Evolutionary conservation across 495 filamentous ascomycete genomes (phyloP).

Genomic region (Poronia punctata): DNA sequence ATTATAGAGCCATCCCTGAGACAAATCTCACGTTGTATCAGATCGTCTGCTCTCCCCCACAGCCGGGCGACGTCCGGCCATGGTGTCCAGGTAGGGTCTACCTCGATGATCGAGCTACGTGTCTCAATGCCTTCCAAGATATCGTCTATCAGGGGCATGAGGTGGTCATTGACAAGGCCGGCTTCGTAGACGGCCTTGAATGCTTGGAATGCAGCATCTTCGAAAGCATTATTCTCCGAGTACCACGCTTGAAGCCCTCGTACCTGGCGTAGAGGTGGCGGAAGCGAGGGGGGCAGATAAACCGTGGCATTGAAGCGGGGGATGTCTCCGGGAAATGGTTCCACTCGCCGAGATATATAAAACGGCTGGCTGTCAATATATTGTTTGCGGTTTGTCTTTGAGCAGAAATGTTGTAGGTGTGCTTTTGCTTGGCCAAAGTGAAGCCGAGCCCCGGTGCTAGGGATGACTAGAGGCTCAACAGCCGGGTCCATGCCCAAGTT

Average conservation of each 20-base stretch:
- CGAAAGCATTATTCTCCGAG: slow-evolving; percentile 67
- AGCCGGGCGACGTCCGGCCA: slow-evolving; percentile 55
- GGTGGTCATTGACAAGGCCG: slow-evolving; percentile 69
- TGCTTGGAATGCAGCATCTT: slow-evolving; percentile 80
- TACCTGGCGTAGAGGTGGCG: slow-evolving; percentile 51
- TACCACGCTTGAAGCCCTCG: slow-evolving; percentile 51
- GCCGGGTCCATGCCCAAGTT: slow-evolving; percentile 38
- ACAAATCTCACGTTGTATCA: slow-evolving; percentile 25
- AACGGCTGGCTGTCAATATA: slow-evolving; percentile 48
- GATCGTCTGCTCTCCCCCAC: slow-evolving; percentile 34
- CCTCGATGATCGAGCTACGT: slow-evolving; percentile 41
- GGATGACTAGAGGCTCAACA: slow-evolving; percentile 36
- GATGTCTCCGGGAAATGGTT: slow-evolving; percentile 2
- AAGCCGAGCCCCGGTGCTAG: slow-evolving; percentile 58
- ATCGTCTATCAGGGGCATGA: slow-evolving; percentile 54
- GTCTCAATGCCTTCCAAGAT: slow-evolving; percentile 34
- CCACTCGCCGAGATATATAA: slow-evolving; percentile 32
- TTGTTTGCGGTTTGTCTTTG: slow-evolving; percentile 46
- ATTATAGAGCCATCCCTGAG: slow-evolving; percentile 24
- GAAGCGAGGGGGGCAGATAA: slow-evolving; percentile 64
- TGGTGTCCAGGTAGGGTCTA: slow-evolving; percentile 54
- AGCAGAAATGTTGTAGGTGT: slow-evolving; percentile 82
- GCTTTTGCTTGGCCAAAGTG: slow-evolving; percentile 62
- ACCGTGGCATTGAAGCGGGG: slow-evolving; percentile 49
- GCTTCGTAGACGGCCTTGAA: slow-evolving; percentile 63